Conservation (phyloP, 148 eudicot species). For the Rhododendron ovatum region DNA sequence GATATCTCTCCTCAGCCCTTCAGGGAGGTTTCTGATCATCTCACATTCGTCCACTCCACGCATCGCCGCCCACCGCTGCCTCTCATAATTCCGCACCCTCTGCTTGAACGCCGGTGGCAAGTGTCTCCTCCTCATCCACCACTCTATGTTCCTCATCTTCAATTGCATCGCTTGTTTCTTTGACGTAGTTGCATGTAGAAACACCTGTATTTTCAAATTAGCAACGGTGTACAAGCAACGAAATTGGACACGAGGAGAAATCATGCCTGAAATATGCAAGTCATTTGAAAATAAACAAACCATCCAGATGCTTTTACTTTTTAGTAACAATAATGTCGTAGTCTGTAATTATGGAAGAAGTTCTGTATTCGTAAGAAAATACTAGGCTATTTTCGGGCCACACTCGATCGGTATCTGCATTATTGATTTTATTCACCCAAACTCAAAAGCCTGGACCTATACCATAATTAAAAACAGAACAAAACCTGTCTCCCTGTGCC, state of each 20-base stretch:
- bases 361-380: not conserved
- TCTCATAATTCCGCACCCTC: slow-evolving; percentile 78
- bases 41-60: slow-evolving; percentile 93
- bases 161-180: slow-evolving; percentile 92
- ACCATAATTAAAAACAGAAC: not conserved
- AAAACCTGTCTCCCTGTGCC: not conserved
- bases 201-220: slow-evolving; percentile 41
- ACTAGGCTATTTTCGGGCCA: not conserved
- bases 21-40: slow-evolving; percentile 86
- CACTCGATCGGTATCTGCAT: not conserved
- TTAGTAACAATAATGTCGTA: not conserved
- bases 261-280: not conserved
- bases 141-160: slow-evolving; percentile 89
- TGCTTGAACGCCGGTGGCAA: slow-evolving; percentile 60
- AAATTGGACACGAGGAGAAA: not conserved
- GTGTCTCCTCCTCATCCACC: slow-evolving; percentile 93
- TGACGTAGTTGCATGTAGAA: slow-evolving; percentile 85
- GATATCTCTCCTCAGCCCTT: slow-evolving; percentile 88
- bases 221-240: not conserved
- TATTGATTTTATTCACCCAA: not conserved
- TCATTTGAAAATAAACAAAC: not conserved
- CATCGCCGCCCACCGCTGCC: slow-evolving; percentile 98
- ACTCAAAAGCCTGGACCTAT: not conserved
- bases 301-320: not conserved
- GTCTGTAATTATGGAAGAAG: not conserved